Percentiles rank a stretch among this genome's conserved stretches.
Conservation (phyloP, 2,329 filamentous ascomycete species). For the Ceratocystis cubensis region DNA sequence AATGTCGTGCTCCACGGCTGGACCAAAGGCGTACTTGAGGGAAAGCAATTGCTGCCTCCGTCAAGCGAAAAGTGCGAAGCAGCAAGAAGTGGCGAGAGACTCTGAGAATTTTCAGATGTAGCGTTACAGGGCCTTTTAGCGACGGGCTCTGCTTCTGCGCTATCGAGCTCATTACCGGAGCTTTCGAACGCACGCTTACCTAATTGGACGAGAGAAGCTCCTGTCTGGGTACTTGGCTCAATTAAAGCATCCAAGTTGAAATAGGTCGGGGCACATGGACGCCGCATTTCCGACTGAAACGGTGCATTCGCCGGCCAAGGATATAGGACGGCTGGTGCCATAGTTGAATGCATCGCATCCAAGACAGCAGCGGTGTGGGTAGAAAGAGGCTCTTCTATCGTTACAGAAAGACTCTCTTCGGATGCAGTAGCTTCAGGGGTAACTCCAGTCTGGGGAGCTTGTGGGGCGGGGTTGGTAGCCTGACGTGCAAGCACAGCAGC, state of each 20-base stretch:
- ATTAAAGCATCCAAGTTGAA: no score
- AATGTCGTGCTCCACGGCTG: neutral
- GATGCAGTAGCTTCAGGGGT: neutral
- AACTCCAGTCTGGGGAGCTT: neutral
- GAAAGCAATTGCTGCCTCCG: neutral
- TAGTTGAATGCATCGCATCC: conserved; percentile 16
- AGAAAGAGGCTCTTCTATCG: conserved; percentile 13
- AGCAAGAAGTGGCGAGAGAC: neutral
- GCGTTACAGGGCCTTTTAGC: neutral
- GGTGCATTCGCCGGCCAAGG: neutral
- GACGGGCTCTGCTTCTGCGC: neutral
- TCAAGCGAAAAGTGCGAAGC: neutral
- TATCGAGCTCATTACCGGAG: neutral
- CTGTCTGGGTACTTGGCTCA: no score
- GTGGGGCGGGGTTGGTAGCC: neutral
- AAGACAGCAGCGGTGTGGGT: conserved; percentile 19
- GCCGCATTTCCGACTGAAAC: neutral
- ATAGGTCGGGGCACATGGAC: neutral
- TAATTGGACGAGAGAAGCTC: neutral
- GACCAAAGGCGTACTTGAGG: neutral
- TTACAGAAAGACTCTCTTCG: conserved; percentile 10
- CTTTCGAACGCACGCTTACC: neutral
- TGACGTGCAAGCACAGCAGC: neutral
- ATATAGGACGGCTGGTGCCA: neutral
- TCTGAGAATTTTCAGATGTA: neutral